Conservation (phyloP, 192 early-diverging fungal genomes). For the Coemansia interrupta region DNA sequence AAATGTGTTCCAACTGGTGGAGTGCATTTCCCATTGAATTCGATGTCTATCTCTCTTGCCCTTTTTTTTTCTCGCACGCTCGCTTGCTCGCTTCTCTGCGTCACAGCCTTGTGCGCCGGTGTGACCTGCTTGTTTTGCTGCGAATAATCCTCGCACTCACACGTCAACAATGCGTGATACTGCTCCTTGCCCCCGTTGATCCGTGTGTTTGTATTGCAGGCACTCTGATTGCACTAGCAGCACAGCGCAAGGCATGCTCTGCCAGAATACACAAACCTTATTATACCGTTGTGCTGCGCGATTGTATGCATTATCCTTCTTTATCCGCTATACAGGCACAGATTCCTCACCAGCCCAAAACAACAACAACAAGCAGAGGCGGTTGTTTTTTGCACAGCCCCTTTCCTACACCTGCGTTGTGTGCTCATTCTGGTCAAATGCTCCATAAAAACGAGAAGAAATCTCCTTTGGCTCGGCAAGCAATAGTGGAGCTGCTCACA, state of each 20-base stretch:
- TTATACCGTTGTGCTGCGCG: neutral
- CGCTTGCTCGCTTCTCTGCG: neutral
- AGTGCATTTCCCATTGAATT: neutral
- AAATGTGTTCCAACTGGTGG: too few species aligned
- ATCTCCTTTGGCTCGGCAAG: constrained; percentile 1
- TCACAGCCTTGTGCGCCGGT: neutral
- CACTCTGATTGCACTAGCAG: neutral
- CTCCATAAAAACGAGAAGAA: neutral
- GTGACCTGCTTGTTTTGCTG: neutral
- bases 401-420: neutral
- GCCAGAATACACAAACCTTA: too few species aligned
- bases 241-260: too few species aligned
- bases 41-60: neutral
- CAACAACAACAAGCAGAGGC: neutral
- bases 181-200: neutral
- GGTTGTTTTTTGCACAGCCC: neutral
- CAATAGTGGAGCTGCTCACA: too few species aligned
- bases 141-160: too few species aligned
- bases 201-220: constrained; percentile 1
- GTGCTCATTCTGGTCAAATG: neutral
- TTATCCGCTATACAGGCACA: neutral
- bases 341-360: neutral
- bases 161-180: neutral
- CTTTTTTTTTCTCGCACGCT: neutral
- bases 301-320: constrained; percentile 3